phyloP scores from a whole-genome alignment of 169 alveolate genomes.

The Blepharisma undulans region DNA sequence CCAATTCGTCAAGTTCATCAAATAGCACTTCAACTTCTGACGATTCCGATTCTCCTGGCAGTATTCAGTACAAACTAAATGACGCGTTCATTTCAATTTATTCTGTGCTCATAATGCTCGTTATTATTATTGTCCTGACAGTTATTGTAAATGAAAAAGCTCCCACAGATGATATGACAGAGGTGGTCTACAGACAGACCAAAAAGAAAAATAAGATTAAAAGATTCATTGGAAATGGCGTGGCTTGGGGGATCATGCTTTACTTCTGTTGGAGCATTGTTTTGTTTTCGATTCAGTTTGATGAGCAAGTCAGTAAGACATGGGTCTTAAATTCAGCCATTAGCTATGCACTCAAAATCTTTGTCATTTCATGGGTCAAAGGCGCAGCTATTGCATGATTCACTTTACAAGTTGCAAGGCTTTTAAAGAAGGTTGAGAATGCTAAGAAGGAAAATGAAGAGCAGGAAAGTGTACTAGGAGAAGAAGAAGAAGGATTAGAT shows the following conservation, averaged over 20 bases:
- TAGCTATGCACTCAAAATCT: background rate
- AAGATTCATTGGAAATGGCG: background rate
- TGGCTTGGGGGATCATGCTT: background rate
- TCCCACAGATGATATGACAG: background rate
- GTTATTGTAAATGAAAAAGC: background rate
- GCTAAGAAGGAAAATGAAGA: no score
- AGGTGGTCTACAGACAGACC: no score
- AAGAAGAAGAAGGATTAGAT: no score
- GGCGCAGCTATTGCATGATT: background rate
- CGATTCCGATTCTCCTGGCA: background rate
- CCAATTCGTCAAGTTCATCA: no score
- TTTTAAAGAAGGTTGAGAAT: no score
- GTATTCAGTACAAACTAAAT: background rate
- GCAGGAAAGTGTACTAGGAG: no score
- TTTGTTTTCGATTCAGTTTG: background rate
- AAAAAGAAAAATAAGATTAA: background rate
- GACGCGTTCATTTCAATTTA: background rate
- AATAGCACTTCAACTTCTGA: no score
- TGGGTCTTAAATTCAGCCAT: constrained; percentile 6
- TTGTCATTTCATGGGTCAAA: background rate
- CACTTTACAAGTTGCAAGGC: no score
- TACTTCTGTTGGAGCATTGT: constrained; percentile 30
- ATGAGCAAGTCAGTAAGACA: background rate
- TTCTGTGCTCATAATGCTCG: background rate
- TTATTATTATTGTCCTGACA: background rate